Evolutionary conservation across 345 rosid species (phyloP), one percentile per base, ranked within the genome.

Genomic region (Ceriops tagal): DNA sequence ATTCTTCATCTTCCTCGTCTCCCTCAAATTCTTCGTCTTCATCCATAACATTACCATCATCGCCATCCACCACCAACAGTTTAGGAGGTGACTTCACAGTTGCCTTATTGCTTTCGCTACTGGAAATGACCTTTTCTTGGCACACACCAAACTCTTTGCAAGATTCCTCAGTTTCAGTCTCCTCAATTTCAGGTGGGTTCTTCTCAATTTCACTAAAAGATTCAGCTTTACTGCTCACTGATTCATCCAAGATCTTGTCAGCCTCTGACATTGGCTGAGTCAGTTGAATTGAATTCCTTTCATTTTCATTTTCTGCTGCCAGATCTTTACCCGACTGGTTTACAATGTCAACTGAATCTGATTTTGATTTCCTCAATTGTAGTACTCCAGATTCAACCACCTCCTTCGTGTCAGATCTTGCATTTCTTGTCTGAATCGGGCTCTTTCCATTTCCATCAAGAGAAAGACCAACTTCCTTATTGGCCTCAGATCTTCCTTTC

Each of bases 121-220:
- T 72, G 8, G 87, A 66, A 67, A 86, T 78, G 32, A 61, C 71
- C 49, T 60, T 84, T 73, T 85, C 92, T 79, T 82, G 75, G 66
- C 90, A 85, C 4, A 84, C 83, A 69, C 76, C 83, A 47, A 87
- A 75, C 64, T 83, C 96, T 35, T 79, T 77, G 43, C 77, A 83
- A 57, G 70, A 64, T 63, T 80, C 81, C 18, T 83, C 90, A 57
- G 82, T 83, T 79, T 74, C 73, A 58, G 10, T 18, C 62, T 73
- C 75, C 49, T 81, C 79, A 1, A 58, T 66, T 21, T 71, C 75
- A 5, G 64, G 75, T 60, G 77, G 79, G 4, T 27, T 75, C 65
- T 71, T 70, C 67, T 77, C 83, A 21, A 59, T 72, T 66, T 53
- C 80, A 72, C 67, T 67, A 53, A 51, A 63, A 60, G 71, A 51